Conservation (phyloP, 192 early-diverging fungal species). For the Helicostylum pulchrum region DNA sequence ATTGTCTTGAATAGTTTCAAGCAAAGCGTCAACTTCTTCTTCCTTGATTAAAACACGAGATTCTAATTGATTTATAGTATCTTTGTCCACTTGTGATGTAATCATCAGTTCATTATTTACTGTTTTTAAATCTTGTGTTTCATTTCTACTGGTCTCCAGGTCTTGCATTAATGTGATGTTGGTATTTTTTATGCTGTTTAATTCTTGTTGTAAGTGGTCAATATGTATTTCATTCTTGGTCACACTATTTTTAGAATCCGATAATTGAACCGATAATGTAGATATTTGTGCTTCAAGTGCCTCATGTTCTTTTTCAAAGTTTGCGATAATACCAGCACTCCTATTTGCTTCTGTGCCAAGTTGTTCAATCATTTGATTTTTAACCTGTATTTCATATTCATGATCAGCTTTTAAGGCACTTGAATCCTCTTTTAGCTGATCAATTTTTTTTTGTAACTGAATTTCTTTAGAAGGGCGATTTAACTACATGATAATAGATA, state of each 20-base stretch:
- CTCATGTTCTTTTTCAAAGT: background rate
- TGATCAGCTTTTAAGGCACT: background rate
- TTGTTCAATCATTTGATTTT: constrained; percentile 1
- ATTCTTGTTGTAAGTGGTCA: background rate
- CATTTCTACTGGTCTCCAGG: constrained; percentile 3
- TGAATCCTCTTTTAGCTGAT: constrained; percentile 6
- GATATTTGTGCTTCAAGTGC: background rate
- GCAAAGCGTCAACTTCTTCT: background rate
- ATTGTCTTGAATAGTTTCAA: background rate
- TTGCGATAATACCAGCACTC: background rate
- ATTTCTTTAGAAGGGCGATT: constrained; percentile 11
- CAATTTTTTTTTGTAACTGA: constrained; percentile 22
- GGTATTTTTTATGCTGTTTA: background rate
- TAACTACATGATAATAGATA: background rate
- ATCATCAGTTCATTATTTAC: background rate
- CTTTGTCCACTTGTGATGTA: background rate
- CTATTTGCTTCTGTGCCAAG: background rate
- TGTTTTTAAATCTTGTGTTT: background rate
- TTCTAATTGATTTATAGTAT: background rate
- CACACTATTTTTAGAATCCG: background rate
- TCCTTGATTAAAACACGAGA: background rate
- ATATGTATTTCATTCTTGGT: constrained; percentile 7
- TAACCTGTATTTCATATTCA: constrained; percentile 4
- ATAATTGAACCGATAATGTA: background rate
- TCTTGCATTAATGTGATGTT: background rate